Evolutionary conservation across 1,139 yeast genomes (phyloP).

Genomic region (Yamadazyma sp.): DNA sequence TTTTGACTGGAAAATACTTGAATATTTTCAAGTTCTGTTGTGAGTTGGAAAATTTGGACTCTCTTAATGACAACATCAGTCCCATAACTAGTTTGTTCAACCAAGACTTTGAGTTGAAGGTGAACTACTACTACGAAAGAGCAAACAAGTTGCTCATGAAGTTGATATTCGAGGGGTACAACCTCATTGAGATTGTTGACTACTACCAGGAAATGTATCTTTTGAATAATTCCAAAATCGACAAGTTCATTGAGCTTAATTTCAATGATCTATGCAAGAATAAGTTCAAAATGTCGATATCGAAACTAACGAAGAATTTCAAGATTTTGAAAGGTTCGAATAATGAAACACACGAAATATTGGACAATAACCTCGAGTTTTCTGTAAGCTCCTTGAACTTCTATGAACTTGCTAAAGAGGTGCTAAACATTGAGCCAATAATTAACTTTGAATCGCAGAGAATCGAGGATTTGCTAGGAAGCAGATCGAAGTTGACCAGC

Average conservation of each 20-base stretch:
- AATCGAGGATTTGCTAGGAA: conserved; percentile 5
- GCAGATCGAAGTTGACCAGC: conserved; percentile 3
- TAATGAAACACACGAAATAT: conserved; percentile 15
- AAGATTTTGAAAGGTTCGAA: conserved; percentile 17
- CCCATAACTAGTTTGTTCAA: conserved; percentile 51
- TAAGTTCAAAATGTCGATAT: conserved; percentile 30
- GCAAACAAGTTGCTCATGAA: conserved; percentile 67
- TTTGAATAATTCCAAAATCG: conserved; percentile 47
- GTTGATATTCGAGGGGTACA: conserved; percentile 61
- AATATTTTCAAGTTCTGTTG: conserved; percentile 67
- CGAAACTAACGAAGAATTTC: conserved; percentile 23
- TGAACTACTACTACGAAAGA: conserved; percentile 62
- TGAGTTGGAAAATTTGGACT: conserved; percentile 38
- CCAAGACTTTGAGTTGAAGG: conserved; percentile 54
- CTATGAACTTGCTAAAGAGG: conserved; percentile 61
- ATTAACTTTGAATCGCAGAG: conserved; percentile 34
- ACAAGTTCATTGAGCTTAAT: conserved; percentile 38
- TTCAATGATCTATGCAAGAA: conserved; percentile 36
- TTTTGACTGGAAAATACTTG: conserved; percentile 82
- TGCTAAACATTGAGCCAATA: conserved; percentile 62
- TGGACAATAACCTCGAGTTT: conserved; percentile 27
- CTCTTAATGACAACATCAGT: conserved; percentile 26
- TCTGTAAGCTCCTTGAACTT: conserved; percentile 39
- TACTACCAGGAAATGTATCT: conserved; percentile 57
- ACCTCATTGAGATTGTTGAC: conserved; percentile 47